Evolutionary conservation across 2,329 filamentous ascomycete genomes (phyloP).

Genomic region (Biscogniauxia sp.): DNA sequence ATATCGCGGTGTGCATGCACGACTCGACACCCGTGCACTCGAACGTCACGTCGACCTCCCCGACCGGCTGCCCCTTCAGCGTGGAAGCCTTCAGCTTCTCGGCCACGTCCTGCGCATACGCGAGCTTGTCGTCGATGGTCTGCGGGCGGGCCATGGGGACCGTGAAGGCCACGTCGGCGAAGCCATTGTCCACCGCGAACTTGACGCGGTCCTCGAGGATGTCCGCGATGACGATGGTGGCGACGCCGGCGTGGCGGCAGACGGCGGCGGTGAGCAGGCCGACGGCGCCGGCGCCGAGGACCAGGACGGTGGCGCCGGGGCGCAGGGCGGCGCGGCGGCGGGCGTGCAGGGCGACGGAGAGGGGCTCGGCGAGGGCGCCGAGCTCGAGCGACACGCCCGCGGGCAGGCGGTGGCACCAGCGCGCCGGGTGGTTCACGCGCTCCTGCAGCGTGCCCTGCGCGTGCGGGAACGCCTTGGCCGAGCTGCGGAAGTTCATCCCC

Average conservation of each 20-base stretch:
- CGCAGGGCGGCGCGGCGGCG: constrained; percentile 44
- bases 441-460: constrained; percentile 59
- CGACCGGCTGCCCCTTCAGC: constrained; percentile 44
- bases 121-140: constrained; percentile 52
- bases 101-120: constrained; percentile 49
- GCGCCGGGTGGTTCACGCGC: constrained; percentile 52
- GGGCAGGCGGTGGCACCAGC: constrained; percentile 58
- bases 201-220: constrained; percentile 55
- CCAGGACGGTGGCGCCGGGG: constrained; percentile 43
- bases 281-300: constrained; percentile 61
- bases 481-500: constrained; percentile 56
- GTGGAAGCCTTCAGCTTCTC: constrained; percentile 38
- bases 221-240: constrained; percentile 52
- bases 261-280: constrained; percentile 61
- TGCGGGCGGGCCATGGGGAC: constrained; percentile 49
- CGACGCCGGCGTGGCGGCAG: constrained; percentile 43
- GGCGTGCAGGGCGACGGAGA: constrained; percentile 60
- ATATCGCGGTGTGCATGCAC: constrained; percentile 73
- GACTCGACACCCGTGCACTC: constrained; percentile 79
- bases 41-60: constrained; percentile 66
- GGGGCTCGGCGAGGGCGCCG: constrained; percentile 58
- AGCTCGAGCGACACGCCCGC: constrained; percentile 45
- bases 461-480: constrained; percentile 55
- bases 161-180: constrained; percentile 51
- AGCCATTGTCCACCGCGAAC: constrained; percentile 55